Conservation (phyloP, 495 filamentous ascomycete species). For the Geoglossum glabrum region DNA sequence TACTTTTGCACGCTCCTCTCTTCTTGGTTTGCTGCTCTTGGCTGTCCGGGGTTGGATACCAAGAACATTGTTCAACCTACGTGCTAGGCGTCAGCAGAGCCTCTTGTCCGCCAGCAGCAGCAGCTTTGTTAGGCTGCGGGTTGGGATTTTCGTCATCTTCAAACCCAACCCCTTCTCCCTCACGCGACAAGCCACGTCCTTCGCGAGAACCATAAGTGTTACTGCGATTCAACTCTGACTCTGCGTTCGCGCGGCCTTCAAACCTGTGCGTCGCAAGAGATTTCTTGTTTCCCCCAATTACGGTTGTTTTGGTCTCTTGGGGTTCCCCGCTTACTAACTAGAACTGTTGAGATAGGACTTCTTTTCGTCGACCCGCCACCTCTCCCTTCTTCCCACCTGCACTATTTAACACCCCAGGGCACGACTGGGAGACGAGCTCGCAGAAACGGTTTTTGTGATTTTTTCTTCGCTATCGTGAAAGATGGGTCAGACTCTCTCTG, state of each 20-base stretch:
- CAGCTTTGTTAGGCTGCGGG: neutral
- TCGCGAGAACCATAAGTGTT: neutral
- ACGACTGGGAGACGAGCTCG: neutral
- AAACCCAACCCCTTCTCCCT: neutral
- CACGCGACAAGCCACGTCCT: slow-evolving; percentile 2
- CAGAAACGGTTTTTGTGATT: neutral
- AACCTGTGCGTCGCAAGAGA: neutral
- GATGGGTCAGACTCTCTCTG: slow-evolving; percentile 92
- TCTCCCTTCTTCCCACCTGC: neutral
- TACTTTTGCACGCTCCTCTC: too few relatives aligned
- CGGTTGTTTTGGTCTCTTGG: neutral
- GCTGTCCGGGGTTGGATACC: too few relatives aligned
- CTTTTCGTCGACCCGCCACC: neutral
- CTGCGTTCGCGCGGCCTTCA: neutral
- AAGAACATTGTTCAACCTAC: too few relatives aligned
- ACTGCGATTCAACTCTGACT: too few relatives aligned
- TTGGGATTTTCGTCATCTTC: neutral
- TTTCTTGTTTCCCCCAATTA: neutral
- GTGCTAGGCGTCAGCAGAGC: too few relatives aligned
- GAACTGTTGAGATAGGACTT: neutral
- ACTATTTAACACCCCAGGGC: neutral
- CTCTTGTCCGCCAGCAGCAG: neutral
- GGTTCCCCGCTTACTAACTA: neutral
- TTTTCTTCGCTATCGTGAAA: neutral
- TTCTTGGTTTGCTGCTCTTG: too few relatives aligned